Base-by-base conservation (phyloP, 2,329 filamentous ascomycete species). In the Nigrospora osmanthi region DNA sequence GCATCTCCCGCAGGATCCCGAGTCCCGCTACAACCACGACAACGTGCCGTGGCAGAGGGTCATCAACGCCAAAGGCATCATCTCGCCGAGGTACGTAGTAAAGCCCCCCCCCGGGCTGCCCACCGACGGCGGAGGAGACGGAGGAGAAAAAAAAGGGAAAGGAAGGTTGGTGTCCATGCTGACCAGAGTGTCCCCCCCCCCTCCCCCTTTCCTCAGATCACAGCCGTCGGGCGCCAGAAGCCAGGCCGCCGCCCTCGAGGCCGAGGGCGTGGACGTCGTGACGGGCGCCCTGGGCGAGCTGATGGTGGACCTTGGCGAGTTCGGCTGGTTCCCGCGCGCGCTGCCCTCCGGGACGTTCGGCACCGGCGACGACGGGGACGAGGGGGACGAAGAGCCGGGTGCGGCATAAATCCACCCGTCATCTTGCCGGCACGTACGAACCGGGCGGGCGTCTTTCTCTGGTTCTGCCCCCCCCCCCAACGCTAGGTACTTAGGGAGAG, bases 41-140 rank as follows among this genome's bases (percentile, higher is more conserved):
- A 96, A 85, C 52, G 91, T 97, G 4, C 91, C 91, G 0, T 97
- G 91, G 91, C 91, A 97, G 70, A 75, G 93, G 47, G 87, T 97
- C 48, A 85, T 97, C 60, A 95, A 91, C 63, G 71, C 87, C 13
- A 91, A 87, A 65, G 90, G 91, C 17, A 72, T 80, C 47, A 94
- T 97, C 53, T 95, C 89, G 38, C 86, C 86, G 9, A 80, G 90
- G 88, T 91, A 40, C 13, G 23, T 7, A n/a, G n/a, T n/a, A n/a
- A n/a, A n/a, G n/a, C n/a, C n/a, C n/a, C n/a, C n/a, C n/a, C n/a
- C n/a, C n/a, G n/a, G n/a, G n/a, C n/a, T n/a, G n/a, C n/a, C n/a
- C n/a, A n/a, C n/a, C n/a, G n/a, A n/a, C n/a, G n/a, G n/a, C n/a
- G n/a, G n/a, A n/a, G n/a, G 23, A 28, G 23, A 10, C 23, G 23